Evolutionary conservation across 1,284 basidiomycete species (phyloP), one percentile per base, ranked within the genome.

Genomic region (Austroboletus niveus): DNA sequence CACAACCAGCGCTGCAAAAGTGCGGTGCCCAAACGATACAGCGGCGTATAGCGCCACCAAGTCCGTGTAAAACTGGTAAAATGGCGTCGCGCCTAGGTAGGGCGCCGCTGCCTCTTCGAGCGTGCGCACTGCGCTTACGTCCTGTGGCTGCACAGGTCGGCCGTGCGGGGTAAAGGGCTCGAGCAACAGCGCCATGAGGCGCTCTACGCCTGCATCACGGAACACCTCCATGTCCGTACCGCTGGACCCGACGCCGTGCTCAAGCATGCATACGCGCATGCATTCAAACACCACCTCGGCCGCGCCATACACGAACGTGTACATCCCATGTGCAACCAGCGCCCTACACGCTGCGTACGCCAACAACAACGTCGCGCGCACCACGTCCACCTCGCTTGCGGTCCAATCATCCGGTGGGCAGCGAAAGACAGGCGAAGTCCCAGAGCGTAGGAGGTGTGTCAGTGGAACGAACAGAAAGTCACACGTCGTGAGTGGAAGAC

Each of bases 251-350:
- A 49, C 48, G 3, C 57, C 62, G 9, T 95, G 89, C 67, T 97
- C 95, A 17, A 98, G 82, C 92, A 97, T 94, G 72, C 93, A 95
- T 12, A 98, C 85, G 61, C 92, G 93, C 89, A 96, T 94, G 58
- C 92, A 86, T 34, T 79, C 82, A 58, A 96, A 88, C 4, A 86
- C 72, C 2, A 77, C 73, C 58, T 89, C 82, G 38, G 80, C 79
- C 20, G 79, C 72, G 15, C 69, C 72, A 58, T 84, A 65, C 5
- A 71, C 68, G 51, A 80, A 66, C 7, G 3, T 35, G 1, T 52
- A 55, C 40, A 82, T 68, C 1, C 72, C 73, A 60, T 77, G 77
- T 14, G 60, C 65, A n/a, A 56, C 56, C n/a, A 86, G 59, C 2
- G 76, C 60, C 22, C 72, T 72, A 30, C 71, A 68, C 12, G 69